Conservation (phyloP, 2,329 filamentous ascomycete genomes). For the Botrytis sinoallii region DNA sequence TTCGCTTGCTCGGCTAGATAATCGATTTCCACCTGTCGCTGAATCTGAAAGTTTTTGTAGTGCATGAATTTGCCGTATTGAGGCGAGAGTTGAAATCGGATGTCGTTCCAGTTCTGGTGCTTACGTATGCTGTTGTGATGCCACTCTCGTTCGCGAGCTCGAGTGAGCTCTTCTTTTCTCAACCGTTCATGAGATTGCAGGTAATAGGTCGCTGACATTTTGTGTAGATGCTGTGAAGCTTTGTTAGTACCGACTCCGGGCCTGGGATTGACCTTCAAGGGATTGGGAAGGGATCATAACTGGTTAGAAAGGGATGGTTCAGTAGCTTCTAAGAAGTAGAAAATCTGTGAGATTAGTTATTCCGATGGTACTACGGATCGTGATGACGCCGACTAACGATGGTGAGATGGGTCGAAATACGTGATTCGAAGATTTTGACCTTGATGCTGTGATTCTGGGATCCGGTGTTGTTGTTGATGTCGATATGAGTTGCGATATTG, state of each 20-base stretch:
- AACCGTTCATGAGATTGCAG: background rate
- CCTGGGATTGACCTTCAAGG: rapidly evolving
- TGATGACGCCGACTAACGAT: background rate
- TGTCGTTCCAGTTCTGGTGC: background rate
- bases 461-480: background rate
- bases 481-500: background rate
- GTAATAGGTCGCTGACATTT: background rate
- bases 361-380: background rate
- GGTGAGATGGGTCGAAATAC: background rate
- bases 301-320: background rate
- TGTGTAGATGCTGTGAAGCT: background rate
- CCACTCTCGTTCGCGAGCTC: background rate
- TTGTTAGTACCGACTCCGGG: background rate
- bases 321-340: background rate
- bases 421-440: background rate
- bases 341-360: background rate
- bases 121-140: background rate
- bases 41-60: background rate
- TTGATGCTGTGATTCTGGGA: background rate
- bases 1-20: background rate
- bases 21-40: background rate
- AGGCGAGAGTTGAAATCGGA: background rate
- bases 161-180: background rate
- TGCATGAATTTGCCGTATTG: background rate
- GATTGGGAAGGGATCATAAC: background rate